Evolutionary conservation across 805 yeast genomes (phyloP).

Genomic region (Nakazawaea siamensis): DNA sequence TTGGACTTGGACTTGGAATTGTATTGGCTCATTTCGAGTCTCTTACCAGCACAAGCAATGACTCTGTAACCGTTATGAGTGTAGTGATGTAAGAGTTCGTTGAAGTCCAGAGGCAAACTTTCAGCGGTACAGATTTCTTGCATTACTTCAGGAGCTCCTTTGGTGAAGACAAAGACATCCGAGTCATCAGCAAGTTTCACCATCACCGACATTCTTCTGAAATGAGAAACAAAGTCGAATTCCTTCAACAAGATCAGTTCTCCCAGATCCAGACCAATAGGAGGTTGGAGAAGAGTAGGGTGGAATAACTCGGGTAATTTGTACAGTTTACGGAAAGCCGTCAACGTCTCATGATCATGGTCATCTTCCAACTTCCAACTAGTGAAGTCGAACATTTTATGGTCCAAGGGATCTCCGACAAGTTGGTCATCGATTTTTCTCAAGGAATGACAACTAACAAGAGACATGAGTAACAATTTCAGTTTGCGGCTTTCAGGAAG

Average conservation of each 20-base stretch:
- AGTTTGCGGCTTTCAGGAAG: slow-evolving; percentile 18
- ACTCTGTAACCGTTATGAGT: slow-evolving; percentile 94
- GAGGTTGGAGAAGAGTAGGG: slow-evolving; percentile 44
- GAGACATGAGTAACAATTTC: slow-evolving; percentile 29
- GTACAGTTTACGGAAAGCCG: slow-evolving; percentile 17
- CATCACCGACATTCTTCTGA: slow-evolving; percentile 88
- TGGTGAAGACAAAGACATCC: slow-evolving; percentile 52
- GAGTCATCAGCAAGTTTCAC: slow-evolving; percentile 36
- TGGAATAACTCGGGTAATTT: slow-evolving; percentile 29
- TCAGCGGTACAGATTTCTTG: slow-evolving; percentile 63
- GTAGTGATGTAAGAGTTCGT: slow-evolving; percentile 67
- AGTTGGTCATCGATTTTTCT: slow-evolving; percentile 69
- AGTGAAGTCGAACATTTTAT: slow-evolving; percentile 88
- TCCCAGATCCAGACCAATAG: slow-evolving; percentile 17
- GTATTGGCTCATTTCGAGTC: slow-evolving; percentile 18
- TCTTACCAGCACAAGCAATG: slow-evolving; percentile 79
- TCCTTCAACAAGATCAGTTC: slow-evolving; percentile 33
- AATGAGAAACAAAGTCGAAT: slow-evolving; percentile 77
- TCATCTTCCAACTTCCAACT: slow-evolving; percentile 72
- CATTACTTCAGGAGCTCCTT: slow-evolving; percentile 98
- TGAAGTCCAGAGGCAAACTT: slow-evolving; percentile 67
- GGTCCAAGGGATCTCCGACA: slow-evolving; percentile 91
- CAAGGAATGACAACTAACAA: slow-evolving; percentile 84
- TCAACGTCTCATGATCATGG: slow-evolving; percentile 27
- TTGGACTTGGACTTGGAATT: slow-evolving; percentile 25